Evolutionary conservation across 2,329 filamentous ascomycete genomes (phyloP), one percentile per base, ranked within the genome.

Genomic region (Aspergillus japonicus): DNA sequence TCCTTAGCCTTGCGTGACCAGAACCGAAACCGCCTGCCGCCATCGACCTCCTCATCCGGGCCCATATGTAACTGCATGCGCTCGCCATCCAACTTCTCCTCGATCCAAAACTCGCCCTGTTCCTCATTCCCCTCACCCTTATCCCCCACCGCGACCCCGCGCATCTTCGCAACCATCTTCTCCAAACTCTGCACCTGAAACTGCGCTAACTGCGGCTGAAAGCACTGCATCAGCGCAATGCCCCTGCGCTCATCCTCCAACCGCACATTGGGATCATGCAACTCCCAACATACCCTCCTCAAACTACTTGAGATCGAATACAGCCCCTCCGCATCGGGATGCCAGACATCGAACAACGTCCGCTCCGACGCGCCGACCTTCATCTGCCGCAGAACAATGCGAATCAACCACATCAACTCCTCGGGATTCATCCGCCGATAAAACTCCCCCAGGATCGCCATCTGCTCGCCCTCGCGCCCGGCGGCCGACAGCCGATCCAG

Each of bases 1-100:
- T 98, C 91, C 72, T 97, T 98, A 8, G 91, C 94, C 75, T 96
- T 98, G 54, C 95, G 85, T 2, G 94, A 98, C 92, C 93, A 99
- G 75, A 96, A 99, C 33, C 82, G 82, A 73, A 98, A 97, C 21
- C 81, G 82, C 58, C 82, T 87, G 0, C 91, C 91, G 0, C 92
- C 92, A 0, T 86, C 83, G 0, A 87, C 78, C 0, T 75, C 77
- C 3, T 86, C 79, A 65, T 97, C 91, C 59, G 89, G 82, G 12
- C 85, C 76, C 89, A 98, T 93, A 74, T 99, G 95, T 72, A 99
- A 83, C 74, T 99, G 95, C 89, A 99, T 97, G 26, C 95, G 86
- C 77, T 99, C 95, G 1, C 95, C 95, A 67, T 99, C 95, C 8
- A 99, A 81, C 75, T 99, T 99, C 77, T 99, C 95, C 74, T 99